Evolutionary conservation across 352 stramenopile species (phyloP), one percentile per base, ranked within the genome.

Genomic region (Phytopythium cucurbitacearum): DNA sequence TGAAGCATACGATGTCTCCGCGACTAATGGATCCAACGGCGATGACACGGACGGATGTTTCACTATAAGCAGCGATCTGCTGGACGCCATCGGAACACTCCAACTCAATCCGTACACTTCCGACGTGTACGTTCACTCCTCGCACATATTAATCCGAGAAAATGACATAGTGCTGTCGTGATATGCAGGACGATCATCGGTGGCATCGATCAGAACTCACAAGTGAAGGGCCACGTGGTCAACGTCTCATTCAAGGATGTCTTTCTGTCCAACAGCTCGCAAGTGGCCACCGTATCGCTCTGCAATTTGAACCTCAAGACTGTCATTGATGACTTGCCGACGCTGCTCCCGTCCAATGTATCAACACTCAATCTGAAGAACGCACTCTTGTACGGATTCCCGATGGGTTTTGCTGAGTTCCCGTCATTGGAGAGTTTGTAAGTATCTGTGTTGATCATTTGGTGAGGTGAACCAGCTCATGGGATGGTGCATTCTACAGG

Each of bases 31-130:
- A 21, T 21, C 38, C 28, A 44, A 15, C 40, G 36, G 7, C 4
- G 28, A 33, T 10, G 16, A 11, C 21, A 3, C 44, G 1, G 33
- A 38, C 7, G 44, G 44, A 1, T 49, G 2, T 32, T 49, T 38
- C 10, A 39, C n/a, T 32, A 7, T 49, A 4, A 49, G 39, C 44
- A 32, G 38, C 28, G 44, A 49, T 12, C 44, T 49, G 44, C 44
- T 49, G 5, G 28, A 38, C 33, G 21, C 6, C 28, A 39, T 49
- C 28, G 44, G 44, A 9, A 49, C 44, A 7, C 28, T 49, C 44
- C 21, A 36, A 32, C 16, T 49, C 44, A 49, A 36, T 32, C 44
- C 44, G 11, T 49, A 49, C 44, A 38, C 44, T 10, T 16, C 44
- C 5, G 16, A 11, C 7, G 44, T 49, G 44, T 49, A 15, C 6